A percentile compares a stretch with the other conserved stretches of the same genome.
Conservation (phyloP, 495 filamentous ascomycete species). For the Xylaria grammica region DNA sequence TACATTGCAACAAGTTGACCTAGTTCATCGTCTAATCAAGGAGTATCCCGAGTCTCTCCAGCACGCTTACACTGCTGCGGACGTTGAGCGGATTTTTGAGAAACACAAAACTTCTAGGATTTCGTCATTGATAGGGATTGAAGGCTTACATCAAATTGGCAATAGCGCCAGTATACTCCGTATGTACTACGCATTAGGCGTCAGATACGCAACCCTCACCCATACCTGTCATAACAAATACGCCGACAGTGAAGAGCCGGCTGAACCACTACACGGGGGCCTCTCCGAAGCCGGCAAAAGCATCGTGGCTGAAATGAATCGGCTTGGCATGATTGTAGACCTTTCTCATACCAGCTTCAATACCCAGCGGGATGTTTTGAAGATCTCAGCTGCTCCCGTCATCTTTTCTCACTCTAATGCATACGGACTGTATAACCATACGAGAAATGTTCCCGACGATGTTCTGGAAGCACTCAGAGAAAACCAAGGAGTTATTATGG, state of each 20-base stretch:
- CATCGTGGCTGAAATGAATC: conserved; percentile 62
- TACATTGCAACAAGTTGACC: conserved; percentile 47
- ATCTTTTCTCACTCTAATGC: conserved; percentile 65
- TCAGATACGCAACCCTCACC: conserved; percentile 46
- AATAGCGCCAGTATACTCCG: conserved; percentile 41
- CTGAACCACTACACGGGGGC: conserved; percentile 9
- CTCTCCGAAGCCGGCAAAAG: conserved; percentile 32
- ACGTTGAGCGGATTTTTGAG: conserved; percentile 33
- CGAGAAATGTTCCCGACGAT: conserved; percentile 66
- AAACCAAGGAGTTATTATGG: no score
- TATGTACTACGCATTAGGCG: conserved; percentile 45
- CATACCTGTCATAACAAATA: conserved; percentile 48
- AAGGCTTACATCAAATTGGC: conserved; percentile 33
- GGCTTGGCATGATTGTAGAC: conserved; percentile 57
- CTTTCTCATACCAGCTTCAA: conserved; percentile 62
- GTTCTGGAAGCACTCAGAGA: conserved; percentile 59
- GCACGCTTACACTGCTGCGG: conserved; percentile 23
- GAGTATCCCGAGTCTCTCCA: conserved; percentile 27
- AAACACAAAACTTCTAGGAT: background rate
- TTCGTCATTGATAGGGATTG: background rate
- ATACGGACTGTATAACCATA: conserved; percentile 58
- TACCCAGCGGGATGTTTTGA: conserved; percentile 63
- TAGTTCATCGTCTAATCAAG: conserved; percentile 37
- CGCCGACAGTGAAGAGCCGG: conserved; percentile 33
- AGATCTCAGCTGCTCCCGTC: conserved; percentile 57